Percentiles rank a stretch among this genome's conserved stretches.
Evolutionary conservation across 306 rosid species (phyloP).

Genomic region (Vigna trinervia): DNA sequence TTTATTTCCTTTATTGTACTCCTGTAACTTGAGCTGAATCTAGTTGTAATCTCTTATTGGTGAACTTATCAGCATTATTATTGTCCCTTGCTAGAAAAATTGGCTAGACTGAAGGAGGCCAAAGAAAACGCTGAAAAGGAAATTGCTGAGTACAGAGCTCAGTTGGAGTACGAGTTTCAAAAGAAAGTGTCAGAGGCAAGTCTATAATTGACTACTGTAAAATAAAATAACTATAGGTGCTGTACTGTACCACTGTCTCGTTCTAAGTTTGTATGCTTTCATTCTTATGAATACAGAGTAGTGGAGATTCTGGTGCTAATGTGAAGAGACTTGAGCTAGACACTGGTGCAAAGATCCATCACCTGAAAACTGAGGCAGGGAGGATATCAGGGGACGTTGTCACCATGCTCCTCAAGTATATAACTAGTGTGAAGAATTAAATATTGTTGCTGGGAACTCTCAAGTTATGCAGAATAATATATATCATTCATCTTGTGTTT

Average conservation of each 20-base stretch:
- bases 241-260: background rate
- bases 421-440: slow-evolving; percentile 72
- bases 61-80: slow-evolving; percentile 27
- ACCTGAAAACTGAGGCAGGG: slow-evolving; percentile 62
- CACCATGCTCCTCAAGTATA: slow-evolving; percentile 78
- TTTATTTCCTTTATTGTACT: background rate
- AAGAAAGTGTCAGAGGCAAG: slow-evolving; percentile 71
- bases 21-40: background rate
- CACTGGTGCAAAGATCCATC: slow-evolving; percentile 68
- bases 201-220: background rate
- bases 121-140: slow-evolving; percentile 89
- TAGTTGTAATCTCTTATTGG: background rate
- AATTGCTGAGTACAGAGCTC: slow-evolving; percentile 72
- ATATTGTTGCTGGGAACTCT: slow-evolving; percentile 38
- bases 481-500: slow-evolving; percentile 28
- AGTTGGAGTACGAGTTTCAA: slow-evolving; percentile 76
- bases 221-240: too few species aligned
- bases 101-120: slow-evolving; percentile 85
- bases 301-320: slow-evolving; percentile 95
- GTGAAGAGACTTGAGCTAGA: slow-evolving; percentile 90
- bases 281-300: slow-evolving; percentile 64
- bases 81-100: slow-evolving; percentile 60
- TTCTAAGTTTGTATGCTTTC: slow-evolving; percentile 12
- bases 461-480: slow-evolving; percentile 34
- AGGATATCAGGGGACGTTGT: slow-evolving; percentile 77